Base-by-base conservation (phyloP, 2,329 filamentous ascomycete genomes). In the Cryphonectria parasitica region DNA sequence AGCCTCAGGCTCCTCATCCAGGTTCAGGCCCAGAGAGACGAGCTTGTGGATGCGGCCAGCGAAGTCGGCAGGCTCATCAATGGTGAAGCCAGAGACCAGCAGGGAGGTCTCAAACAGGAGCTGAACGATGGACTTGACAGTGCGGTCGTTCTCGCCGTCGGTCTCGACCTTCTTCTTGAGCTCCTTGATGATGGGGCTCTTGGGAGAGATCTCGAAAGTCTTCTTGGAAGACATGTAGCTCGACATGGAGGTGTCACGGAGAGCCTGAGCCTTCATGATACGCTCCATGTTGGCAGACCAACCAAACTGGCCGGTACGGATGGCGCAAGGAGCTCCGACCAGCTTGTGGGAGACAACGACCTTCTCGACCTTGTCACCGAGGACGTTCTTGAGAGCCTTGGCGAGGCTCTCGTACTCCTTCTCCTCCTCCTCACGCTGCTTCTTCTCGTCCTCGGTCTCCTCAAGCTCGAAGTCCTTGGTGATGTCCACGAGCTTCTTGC, bases 191-290 rank as follows among this genome's bases (percentile, higher is more conserved):
- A 99, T 99, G 76, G 94, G 82, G 79, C 94, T 97, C 89, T 96
- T 95, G 83, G 96, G 96, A n/a, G 96, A 98, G 85, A 99, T 98
- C 89, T 99, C 96, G 78, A 99, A 98, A 43, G 96, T 99, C 94
- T 99, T 99, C 95, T 99, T 99, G 83, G 95, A 98, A 76, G 94
- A 97, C 96, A 99, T 99, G 93, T 99, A 99, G 79, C 94, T 97
- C 86, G 90, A 94, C 96, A 99, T 99, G 80, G 95, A 98, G 77
- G 96, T 99, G 87, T 99, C 96, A 87, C 96, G 96, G 80, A 99
- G 95, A 80, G 96, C 96, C 89, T 99, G 96, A 39, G 96, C 96
- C 92, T 99, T 99, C 96, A 99, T 99, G 91, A 99, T 99, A 89
- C 96, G 96, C 90, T 99, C 96, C 96, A 99, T 99, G 91, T 99